phyloP scores from a whole-genome alignment of 495 filamentous ascomycete species.

The Hypoxylon fuscum region DNA sequence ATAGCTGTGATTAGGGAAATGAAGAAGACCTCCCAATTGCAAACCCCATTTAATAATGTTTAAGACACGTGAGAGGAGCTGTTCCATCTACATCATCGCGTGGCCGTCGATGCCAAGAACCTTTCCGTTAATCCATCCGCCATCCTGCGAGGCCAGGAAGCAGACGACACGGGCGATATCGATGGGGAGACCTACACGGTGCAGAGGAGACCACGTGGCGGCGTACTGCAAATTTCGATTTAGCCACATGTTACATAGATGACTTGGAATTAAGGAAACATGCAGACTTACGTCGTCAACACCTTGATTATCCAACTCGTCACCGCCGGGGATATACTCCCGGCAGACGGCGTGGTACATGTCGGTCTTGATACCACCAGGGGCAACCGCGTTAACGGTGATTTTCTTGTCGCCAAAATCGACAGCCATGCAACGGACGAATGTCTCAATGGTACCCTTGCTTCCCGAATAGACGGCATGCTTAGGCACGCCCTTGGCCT shows the following conservation, averaged over 20 bases:
- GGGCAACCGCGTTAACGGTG: conserved; percentile 80
- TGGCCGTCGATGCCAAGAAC: conserved; percentile 57
- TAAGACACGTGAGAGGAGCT: too few species aligned
- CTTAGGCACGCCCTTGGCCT: conserved; percentile 67
- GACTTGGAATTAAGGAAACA: neutral
- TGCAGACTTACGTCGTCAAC: conserved; percentile 40
- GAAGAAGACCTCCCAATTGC: neutral
- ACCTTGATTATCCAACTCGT: conserved; percentile 53
- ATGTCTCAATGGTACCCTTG: conserved; percentile 83
- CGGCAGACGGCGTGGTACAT: conserved; percentile 72
- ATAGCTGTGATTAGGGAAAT: neutral
- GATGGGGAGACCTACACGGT: conserved; percentile 68
- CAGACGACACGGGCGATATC: conserved; percentile 71
- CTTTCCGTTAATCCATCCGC: conserved; percentile 74
- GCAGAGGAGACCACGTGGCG: conserved; percentile 65
- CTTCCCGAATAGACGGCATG: conserved; percentile 79
- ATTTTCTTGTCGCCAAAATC: conserved; percentile 78
- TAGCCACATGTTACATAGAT: conserved; percentile 7
- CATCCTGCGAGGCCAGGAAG: conserved; percentile 72
- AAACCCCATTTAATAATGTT: too few species aligned
- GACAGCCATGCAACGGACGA: conserved; percentile 75
- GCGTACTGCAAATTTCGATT: conserved; percentile 50
- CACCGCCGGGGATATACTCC: conserved; percentile 70
- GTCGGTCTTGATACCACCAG: conserved; percentile 80
- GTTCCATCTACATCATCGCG: conserved; percentile 54